Base-by-base conservation (phyloP, 164 flowering plant species). In the Berberis thunbergii region DNA sequence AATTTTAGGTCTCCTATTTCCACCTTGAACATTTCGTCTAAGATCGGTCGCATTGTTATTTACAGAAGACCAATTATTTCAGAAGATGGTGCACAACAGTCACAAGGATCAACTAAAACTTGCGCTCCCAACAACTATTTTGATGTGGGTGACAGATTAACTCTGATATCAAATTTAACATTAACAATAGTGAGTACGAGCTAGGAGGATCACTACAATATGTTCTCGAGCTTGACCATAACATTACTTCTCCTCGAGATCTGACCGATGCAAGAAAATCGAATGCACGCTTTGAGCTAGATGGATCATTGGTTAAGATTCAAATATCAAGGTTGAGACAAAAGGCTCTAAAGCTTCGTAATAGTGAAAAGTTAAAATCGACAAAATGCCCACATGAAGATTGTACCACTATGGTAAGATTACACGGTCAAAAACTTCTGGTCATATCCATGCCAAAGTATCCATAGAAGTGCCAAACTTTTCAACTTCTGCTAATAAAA, bases 241-340 rank as follows among this genome's bases (percentile, higher is more conserved):
- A 43, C 40, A 46, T 57, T 13, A 60, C 66, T 43, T 81, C 91
- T 57, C 86, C 84, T 66, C 70, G 57, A 57, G 69, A 70, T 67
- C 74, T 73, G 64, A 60, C 43, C 49, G 82, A 68, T 60, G 71
- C 60, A 44, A 69, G 54, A 40, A 41, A 59, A 46, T 6, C 66
- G 11, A 59, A 63, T 11, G 54, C 53, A 41, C 49, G 10, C 62
- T 54, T 26, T 64, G 79, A 64, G 26, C 72, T 74, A 13, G 79
- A 74, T 54, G 72, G 62, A 54, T 87, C 98, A 50, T 62, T 81
- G 52, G 80, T 71, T 39, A 79, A 75, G 66, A 63, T 91, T 60
- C 87, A 84, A 60, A 80, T 96, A 76, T 91, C 97, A 41, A 91
- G 70, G 72, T 84, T 96, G 10, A 85, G 97, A 72, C 99, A 94